phyloP scores from a whole-genome alignment of 208 protist genomes.

The Crithidia fasciculata region DNA sequence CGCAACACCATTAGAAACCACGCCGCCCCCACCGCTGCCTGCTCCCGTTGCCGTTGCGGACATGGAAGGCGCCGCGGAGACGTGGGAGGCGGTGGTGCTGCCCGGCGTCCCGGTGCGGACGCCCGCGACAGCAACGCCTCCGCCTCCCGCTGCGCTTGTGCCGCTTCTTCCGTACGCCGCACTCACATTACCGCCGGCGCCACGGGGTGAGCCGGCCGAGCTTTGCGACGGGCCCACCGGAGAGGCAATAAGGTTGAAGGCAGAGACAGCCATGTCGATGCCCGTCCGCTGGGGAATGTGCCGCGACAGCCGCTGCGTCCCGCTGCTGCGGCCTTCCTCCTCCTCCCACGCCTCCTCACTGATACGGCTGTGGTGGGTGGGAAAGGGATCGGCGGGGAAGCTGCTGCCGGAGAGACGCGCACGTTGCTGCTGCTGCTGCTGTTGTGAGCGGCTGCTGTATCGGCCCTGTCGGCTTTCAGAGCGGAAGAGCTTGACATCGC shows the following conservation, averaged over 20 bases:
- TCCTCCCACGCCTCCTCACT: conserved; percentile 20
- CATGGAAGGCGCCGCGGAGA: neutral
- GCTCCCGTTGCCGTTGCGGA: neutral
- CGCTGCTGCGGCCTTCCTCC: conserved; percentile 43
- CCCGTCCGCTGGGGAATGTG: conserved; percentile 87
- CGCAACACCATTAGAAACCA: too few relatives aligned
- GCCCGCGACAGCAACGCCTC: neutral
- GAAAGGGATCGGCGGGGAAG: neutral
- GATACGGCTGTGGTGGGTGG: neutral
- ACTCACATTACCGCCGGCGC: neutral
- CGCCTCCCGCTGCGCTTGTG: neutral
- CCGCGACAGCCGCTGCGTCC: conserved; percentile 63
- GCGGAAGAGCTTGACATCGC: conserved; percentile 20
- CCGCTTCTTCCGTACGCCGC: neutral
- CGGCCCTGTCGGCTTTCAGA: conserved; percentile 3
- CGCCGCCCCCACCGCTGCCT: neutral
- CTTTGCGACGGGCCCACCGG: conserved; percentile 3
- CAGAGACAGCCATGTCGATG: conserved; percentile 79
- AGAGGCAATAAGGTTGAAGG: conserved; percentile 65
- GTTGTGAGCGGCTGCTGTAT: conserved; percentile 1
- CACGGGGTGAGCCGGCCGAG: conserved; percentile 16
- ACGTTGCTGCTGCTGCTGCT: neutral
- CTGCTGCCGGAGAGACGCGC: neutral
- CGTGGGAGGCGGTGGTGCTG: conserved; percentile 7
- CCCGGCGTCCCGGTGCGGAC: neutral